phyloP scores from a whole-genome alignment of 495 filamentous ascomycete genomes.

The Trypethelium eluteriae region DNA sequence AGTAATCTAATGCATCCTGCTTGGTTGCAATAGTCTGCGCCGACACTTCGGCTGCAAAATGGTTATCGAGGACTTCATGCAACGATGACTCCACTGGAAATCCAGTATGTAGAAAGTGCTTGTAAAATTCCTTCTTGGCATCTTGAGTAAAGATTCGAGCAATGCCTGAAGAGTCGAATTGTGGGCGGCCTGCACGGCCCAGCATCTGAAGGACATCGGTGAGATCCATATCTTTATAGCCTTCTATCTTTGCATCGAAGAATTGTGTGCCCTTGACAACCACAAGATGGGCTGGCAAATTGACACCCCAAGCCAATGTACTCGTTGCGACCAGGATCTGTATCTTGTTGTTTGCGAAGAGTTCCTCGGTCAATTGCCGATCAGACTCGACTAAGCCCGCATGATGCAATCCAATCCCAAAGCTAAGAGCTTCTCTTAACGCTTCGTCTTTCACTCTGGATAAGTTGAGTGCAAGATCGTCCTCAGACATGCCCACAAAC shows the following conservation, averaged over 20 bases:
- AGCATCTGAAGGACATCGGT: constrained; percentile 99
- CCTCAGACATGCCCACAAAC: constrained; percentile 89
- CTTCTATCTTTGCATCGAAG: constrained; percentile 96
- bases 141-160: constrained; percentile 97
- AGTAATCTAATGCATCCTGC: constrained; percentile 94
- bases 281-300: constrained; percentile 92
- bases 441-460: constrained; percentile 84
- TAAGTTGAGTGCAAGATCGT: constrained; percentile 80
- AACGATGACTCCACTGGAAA: constrained; percentile 96
- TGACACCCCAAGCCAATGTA: constrained; percentile 97
- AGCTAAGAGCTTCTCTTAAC: constrained; percentile 81
- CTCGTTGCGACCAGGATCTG: constrained; percentile 95
- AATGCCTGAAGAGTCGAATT: constrained; percentile 93
- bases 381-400: constrained; percentile 94
- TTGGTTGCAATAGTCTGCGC: constrained; percentile 86
- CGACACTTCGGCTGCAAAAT: constrained; percentile 90
- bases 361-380: constrained; percentile 79
- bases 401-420: constrained; percentile 95
- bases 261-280: constrained; percentile 98
- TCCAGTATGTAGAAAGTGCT: constrained; percentile 96
- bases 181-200: constrained; percentile 86
- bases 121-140: constrained; percentile 98
- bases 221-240: constrained; percentile 97
- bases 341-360: constrained; percentile 97
- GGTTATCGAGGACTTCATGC: constrained; percentile 94